phyloP scores from a whole-genome alignment of 352 stramenopile species.

The Plasmopara viticola region DNA sequence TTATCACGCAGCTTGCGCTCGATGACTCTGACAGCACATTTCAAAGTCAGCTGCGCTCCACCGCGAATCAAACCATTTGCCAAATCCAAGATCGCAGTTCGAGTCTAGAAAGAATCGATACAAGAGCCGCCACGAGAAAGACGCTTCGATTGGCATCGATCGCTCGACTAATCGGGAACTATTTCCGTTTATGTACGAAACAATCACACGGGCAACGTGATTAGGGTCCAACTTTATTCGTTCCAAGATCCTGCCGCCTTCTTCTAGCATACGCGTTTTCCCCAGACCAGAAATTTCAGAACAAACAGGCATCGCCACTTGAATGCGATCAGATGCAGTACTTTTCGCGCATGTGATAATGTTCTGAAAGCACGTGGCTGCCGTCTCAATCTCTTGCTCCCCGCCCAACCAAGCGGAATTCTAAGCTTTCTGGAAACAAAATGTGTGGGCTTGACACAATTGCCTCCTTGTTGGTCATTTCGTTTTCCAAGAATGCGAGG shows the following conservation, averaged over 20 bases:
- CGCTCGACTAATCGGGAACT: conserved; percentile 13
- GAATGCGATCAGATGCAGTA: conserved; percentile 14
- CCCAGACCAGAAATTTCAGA: conserved; percentile 31
- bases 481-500: conserved; percentile 14
- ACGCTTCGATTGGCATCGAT: too few relatives aligned
- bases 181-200: conserved; percentile 15
- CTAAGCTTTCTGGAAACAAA: conserved; percentile 7
- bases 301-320: conserved; percentile 21
- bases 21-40: too few relatives aligned
- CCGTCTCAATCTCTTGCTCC: too few relatives aligned
- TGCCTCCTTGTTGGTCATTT: conserved; percentile 12
- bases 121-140: too few relatives aligned
- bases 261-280: conserved; percentile 32
- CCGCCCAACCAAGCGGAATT: conserved; percentile 15
- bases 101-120: too few relatives aligned
- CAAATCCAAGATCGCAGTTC: too few relatives aligned
- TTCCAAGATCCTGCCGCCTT: conserved; percentile 23
- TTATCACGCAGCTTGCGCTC: too few relatives aligned
- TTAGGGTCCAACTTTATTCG: conserved; percentile 15
- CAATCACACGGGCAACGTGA: conserved; percentile 21
- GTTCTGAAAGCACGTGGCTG: conserved; percentile 5
- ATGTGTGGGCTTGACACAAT: conserved; percentile 4
- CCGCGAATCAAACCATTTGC: too few relatives aligned
- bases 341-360: neutral
- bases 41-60: too few relatives aligned